Percentiles rank a stretch among this genome's conserved stretches.
Conservation (phyloP, 768 basidiomycete genomes). For the Hortiboletus flavorubellus region DNA sequence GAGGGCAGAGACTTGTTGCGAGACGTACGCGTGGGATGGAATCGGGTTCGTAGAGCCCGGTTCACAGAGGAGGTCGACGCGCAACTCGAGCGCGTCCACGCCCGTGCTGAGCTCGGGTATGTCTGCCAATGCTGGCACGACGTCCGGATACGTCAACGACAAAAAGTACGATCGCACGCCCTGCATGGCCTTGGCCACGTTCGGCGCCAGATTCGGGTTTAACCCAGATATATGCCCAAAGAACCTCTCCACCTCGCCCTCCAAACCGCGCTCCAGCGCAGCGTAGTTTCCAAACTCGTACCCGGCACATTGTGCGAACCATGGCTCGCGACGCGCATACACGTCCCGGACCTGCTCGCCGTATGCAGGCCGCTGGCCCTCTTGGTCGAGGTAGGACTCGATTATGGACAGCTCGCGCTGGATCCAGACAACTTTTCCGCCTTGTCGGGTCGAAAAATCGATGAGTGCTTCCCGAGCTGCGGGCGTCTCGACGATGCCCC, state of each 20-base stretch:
- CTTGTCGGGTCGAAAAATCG: slow-evolving; percentile 48
- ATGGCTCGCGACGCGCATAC: slow-evolving; percentile 76
- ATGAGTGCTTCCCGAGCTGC: slow-evolving; percentile 70
- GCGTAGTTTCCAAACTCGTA: slow-evolving; percentile 83
- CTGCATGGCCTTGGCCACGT: slow-evolving; percentile 34
- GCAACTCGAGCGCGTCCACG: slow-evolving; percentile 90
- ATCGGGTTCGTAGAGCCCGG: slow-evolving; percentile 49
- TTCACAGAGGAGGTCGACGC: slow-evolving; percentile 81
- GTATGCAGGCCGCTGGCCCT: slow-evolving; percentile 81
- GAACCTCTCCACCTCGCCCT: slow-evolving; percentile 72
- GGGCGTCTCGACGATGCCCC: slow-evolving; percentile 88
- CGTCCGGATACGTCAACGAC: slow-evolving; percentile 86
- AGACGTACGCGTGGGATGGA: slow-evolving; percentile 69
- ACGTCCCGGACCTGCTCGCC: slow-evolving; percentile 86
- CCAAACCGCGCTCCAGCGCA: slow-evolving; percentile 31
- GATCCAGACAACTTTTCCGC: slow-evolving; percentile 82
- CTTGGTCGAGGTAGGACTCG: slow-evolving; percentile 71
- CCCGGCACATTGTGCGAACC: slow-evolving; percentile 79
- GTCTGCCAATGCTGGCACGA: slow-evolving; percentile 61
- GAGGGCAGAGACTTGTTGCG: slow-evolving; percentile 74
- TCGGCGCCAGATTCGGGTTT: slow-evolving; percentile 58
- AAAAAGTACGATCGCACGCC: slow-evolving; percentile 87
- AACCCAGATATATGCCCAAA: slow-evolving; percentile 84
- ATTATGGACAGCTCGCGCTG: slow-evolving; percentile 79
- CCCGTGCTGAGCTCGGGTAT: slow-evolving; percentile 77